Conservation (phyloP, 2,329 filamentous ascomycete genomes). For the Alternaria dauci region DNA sequence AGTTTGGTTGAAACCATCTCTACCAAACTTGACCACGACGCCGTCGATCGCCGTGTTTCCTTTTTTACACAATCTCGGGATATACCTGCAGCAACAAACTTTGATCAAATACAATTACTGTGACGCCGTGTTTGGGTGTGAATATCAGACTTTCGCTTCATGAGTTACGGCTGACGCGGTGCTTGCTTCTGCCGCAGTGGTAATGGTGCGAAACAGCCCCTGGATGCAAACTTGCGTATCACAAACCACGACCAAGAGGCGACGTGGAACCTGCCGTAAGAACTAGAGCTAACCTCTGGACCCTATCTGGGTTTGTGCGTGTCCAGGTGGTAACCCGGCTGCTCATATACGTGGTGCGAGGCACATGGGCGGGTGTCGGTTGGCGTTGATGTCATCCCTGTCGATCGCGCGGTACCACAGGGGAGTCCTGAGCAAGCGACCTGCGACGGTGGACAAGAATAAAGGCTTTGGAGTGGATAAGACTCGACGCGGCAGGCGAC, state of each 20-base stretch:
- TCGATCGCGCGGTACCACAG: constrained; percentile 1
- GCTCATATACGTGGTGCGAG: background rate
- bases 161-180: background rate
- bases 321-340: background rate
- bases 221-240: background rate
- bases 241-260: background rate
- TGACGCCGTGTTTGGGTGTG: background rate
- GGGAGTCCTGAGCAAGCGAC: background rate
- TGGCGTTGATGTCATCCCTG: constrained; percentile 13
- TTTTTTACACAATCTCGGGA: background rate
- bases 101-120: background rate
- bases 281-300: background rate
- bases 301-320: background rate
- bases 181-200: constrained; percentile 3
- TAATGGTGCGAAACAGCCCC: background rate
- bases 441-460: background rate
- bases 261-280: background rate
- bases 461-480: background rate
- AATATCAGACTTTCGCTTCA: background rate
- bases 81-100: background rate
- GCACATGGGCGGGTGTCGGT: background rate
- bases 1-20: background rate
- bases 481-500: background rate
- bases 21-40: background rate
- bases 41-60: background rate